Evolutionary conservation across 768 basidiomycete genomes (phyloP).

Genomic region (Leccinum truebloodii): DNA sequence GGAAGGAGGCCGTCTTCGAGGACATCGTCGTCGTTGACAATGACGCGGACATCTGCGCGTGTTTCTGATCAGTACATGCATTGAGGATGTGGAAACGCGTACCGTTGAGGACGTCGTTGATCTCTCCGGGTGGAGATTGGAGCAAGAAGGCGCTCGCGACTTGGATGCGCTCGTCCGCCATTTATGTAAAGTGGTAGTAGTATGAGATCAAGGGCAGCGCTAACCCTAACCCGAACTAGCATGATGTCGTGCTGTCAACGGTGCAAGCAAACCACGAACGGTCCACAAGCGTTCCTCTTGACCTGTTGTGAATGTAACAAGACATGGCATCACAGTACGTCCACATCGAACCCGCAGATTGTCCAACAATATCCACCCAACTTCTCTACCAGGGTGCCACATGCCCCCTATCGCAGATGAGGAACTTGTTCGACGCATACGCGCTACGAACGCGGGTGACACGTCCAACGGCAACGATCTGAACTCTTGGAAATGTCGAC

Average conservation of each 20-base stretch:
- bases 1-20: constrained; percentile 78
- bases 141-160: constrained; percentile 78
- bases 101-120: constrained; percentile 96
- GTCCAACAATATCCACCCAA: not conserved
- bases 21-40: constrained; percentile 84
- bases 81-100: constrained; percentile 9
- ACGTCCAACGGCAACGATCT: constrained; percentile 19
- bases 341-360: not conserved
- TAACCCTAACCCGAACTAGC: constrained; percentile 30
- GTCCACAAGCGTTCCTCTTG: constrained; percentile 34
- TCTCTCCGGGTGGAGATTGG: constrained; percentile 93
- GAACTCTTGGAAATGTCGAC: constrained; percentile 30
- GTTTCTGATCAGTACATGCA: not conserved
- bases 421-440: constrained; percentile 27
- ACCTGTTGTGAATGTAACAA: constrained; percentile 35
- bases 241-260: constrained; percentile 22
- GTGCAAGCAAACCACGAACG: constrained; percentile 27
- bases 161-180: constrained; percentile 61
- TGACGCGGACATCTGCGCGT: constrained; percentile 78
- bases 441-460: constrained; percentile 28
- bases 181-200: not conserved
- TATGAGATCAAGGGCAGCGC: not conserved
- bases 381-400: constrained; percentile 31
- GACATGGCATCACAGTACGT: constrained; percentile 37
- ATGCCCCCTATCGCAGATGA: constrained; percentile 31